Conservation (phyloP, 116 monocot genomes). For the Dioscorea cayenensis region DNA sequence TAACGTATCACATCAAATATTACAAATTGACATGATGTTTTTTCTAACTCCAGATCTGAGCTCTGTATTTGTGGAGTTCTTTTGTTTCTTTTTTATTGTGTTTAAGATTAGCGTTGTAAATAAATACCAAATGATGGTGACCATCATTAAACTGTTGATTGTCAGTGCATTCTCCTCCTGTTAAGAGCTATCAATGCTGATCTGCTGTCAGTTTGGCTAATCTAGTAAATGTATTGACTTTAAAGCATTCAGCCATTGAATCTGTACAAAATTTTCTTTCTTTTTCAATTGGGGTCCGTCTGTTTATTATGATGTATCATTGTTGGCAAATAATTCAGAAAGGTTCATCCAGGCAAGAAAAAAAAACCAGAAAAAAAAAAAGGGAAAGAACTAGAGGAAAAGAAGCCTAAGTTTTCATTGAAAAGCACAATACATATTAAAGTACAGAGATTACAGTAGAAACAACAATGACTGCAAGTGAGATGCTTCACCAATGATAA, state of each 20-base stretch:
- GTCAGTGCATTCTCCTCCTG: not conserved
- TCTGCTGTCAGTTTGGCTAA: not conserved
- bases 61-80: not conserved
- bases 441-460: too few relatives aligned
- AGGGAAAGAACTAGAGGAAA: not conserved
- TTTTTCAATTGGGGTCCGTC: not conserved
- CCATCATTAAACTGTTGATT: not conserved
- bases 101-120: not conserved
- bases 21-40: not conserved
- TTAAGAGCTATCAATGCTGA: not conserved
- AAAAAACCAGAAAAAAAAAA: not conserved
- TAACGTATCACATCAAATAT: too few relatives aligned
- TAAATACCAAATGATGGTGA: not conserved
- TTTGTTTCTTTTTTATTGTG: not conserved
- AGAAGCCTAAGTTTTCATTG: too few relatives aligned
- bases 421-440: too few relatives aligned
- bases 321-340: not conserved
- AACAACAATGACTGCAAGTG: too few relatives aligned
- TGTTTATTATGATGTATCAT: not conserved
- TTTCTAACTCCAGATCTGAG: constrained; percentile 1
- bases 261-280: not conserved
- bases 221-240: not conserved
- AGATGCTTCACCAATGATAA: too few relatives aligned
- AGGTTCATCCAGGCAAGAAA: not conserved
- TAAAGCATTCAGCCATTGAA: not conserved